A percentile compares a stretch with the other conserved stretches of the same genome.
These are phyloP conservation scores for Coemansia sp. DNA, from an alignment of 192 early-diverging fungal genomes.

Conservation along the genomic window DNA sequence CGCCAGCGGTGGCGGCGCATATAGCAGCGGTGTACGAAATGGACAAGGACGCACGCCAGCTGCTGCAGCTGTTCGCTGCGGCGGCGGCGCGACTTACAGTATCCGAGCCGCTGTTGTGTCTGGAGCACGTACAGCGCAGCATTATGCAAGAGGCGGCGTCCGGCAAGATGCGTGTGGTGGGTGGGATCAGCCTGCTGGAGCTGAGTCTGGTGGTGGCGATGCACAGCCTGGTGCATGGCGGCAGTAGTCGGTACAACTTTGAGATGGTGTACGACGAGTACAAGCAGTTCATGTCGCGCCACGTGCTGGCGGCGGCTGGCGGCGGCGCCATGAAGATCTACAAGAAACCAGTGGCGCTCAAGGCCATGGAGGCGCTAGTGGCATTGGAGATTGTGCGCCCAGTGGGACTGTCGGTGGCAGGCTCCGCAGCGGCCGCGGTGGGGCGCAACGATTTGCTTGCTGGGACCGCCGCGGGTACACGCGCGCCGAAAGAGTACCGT, in stretches of 20 bases:
- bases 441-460: constrained; percentile 45
- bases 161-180: constrained; percentile 35
- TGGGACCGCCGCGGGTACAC: constrained; percentile 32
- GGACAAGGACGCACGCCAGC: constrained; percentile 38
- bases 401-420: constrained; percentile 5
- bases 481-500: constrained; percentile 81
- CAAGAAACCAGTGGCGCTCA: constrained; percentile 80
- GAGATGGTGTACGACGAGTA: constrained; percentile 94
- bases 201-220: constrained; percentile 76
- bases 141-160: constrained; percentile 16
- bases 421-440: constrained; percentile 10
- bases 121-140: constrained; percentile 37
- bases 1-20: constrained; percentile 9
- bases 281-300: constrained; percentile 72
- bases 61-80: constrained; percentile 20
- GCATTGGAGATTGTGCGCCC: constrained; percentile 68
- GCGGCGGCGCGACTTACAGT: constrained; percentile 16
- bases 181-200: constrained; percentile 74
- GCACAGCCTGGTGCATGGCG: constrained; percentile 65
- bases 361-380: constrained; percentile 82
- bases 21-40: constrained; percentile 30
- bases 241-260: constrained; percentile 81
- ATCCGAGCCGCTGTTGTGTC: constrained; percentile 3
- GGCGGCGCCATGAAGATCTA: constrained; percentile 67
- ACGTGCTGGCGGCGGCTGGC: constrained; percentile 46